Evolutionary conservation across 2,329 filamentous ascomycete genomes (phyloP).

Genomic region (Aureobasidium sp.): DNA sequence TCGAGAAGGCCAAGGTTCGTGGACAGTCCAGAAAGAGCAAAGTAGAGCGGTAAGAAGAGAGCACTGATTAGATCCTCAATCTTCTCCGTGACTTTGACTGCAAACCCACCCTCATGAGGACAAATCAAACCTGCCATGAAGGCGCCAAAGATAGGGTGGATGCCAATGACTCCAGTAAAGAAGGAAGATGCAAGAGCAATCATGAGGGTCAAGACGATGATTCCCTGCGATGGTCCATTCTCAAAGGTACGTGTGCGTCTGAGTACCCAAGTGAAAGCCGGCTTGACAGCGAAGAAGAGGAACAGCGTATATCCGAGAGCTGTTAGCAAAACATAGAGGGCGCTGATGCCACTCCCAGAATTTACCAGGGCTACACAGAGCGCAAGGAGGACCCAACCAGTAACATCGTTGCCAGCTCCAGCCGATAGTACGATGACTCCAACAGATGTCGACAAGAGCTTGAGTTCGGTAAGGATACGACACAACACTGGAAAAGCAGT

Average conservation of each 20-base stretch:
- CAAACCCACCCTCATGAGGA: constrained; percentile 81
- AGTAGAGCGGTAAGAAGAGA: constrained; percentile 83
- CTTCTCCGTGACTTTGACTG: constrained; percentile 86
- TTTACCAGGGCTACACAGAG: constrained; percentile 92
- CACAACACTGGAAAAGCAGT: constrained; percentile 87
- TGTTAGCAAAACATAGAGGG: constrained; percentile 74
- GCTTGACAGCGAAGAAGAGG: constrained; percentile 62
- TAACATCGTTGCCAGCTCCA: constrained; percentile 86
- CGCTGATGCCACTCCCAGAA: constrained; percentile 69
- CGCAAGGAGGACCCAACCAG: constrained; percentile 84
- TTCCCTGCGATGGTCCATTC: constrained; percentile 77
- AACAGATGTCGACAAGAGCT: constrained; percentile 72
- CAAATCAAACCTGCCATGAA: constrained; percentile 86
- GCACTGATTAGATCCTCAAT: constrained; percentile 83
- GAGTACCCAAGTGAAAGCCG: constrained; percentile 65
- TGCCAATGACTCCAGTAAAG: constrained; percentile 83
- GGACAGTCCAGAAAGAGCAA: constrained; percentile 81
- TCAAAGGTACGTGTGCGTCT: constrained; percentile 67
- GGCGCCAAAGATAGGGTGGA: constrained; percentile 90
- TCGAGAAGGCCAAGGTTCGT: constrained; percentile 81
- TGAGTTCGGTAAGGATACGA: constrained; percentile 84
- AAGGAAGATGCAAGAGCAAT: constrained; percentile 72
- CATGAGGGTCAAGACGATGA: constrained; percentile 74
- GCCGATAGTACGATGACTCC: constrained; percentile 84
- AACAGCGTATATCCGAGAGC: constrained; percentile 68